Percentiles rank a stretch among this genome's conserved stretches.
Conservation (phyloP, 1,284 basidiomycete genomes). For the Cystobasidiaceae sp. region DNA sequence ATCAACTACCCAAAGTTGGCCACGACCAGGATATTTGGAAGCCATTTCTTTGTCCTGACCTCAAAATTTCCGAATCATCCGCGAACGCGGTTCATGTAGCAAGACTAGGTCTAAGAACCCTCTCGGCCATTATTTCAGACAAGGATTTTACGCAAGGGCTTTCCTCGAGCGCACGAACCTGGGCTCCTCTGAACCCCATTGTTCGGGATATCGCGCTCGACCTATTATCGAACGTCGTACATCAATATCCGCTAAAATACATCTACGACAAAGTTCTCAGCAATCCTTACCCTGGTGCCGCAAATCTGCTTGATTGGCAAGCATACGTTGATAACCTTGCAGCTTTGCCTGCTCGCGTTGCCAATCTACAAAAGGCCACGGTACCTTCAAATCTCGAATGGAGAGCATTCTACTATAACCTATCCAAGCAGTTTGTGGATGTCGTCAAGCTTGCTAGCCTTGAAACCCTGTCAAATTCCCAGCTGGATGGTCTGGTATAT, state of each 20-base stretch:
- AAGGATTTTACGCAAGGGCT: no score
- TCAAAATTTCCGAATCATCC: not conserved
- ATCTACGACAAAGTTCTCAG: not conserved
- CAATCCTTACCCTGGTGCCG: not conserved
- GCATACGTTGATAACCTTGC: conserved; percentile 7
- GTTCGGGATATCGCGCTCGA: not conserved
- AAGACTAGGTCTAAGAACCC: not conserved
- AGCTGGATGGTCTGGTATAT: not conserved
- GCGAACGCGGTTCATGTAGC: not conserved
- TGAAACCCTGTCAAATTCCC: not conserved
- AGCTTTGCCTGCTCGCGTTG: conserved; percentile 8
- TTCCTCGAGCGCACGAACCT: no score
- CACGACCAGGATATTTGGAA: not conserved
- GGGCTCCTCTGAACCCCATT: not conserved
- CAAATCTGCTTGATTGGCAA: conserved; percentile 17
- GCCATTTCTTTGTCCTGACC: conserved; percentile 8
- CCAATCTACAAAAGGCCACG: not conserved
- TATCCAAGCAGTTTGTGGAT: not conserved
- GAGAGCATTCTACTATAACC: not conserved
- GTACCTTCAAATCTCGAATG: conserved; percentile 1
- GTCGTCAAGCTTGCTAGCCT: not conserved
- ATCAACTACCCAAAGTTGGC: not conserved
- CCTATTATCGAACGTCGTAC: not conserved
- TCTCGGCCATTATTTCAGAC: no score
- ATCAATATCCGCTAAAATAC: not conserved